Percentiles rank a stretch among this genome's conserved stretches.
Evolutionary conservation across 768 basidiomycete genomes (phyloP).

Genomic region (Leccinum aurantiacum): DNA sequence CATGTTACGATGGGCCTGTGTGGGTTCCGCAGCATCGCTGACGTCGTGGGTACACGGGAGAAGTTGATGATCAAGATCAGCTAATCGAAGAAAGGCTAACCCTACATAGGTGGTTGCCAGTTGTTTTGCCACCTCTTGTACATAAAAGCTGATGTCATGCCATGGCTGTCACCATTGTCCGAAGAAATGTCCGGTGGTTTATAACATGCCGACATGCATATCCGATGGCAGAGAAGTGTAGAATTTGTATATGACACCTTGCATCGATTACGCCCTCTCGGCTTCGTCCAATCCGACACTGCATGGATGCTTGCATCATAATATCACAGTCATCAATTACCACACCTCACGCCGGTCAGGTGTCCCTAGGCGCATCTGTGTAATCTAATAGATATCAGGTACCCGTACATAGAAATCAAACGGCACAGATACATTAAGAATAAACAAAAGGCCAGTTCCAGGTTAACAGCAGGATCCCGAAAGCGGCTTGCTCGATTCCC

Average conservation of each 20-base stretch:
- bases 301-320: not conserved
- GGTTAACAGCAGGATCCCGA: slow-evolving; percentile 23
- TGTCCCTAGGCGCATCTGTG: not conserved
- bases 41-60: slow-evolving; percentile 39
- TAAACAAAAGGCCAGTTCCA: slow-evolving; percentile 14
- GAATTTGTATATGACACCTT: not conserved
- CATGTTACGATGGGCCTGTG: slow-evolving; percentile 45
- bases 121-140: not conserved
- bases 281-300: not conserved
- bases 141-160: no score
- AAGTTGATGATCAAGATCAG: slow-evolving; percentile 33
- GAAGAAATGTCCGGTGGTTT: not conserved
- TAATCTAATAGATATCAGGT: not conserved
- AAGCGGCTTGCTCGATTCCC: slow-evolving; percentile 7
- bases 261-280: not conserved
- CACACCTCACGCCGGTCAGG: no score
- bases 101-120: not conserved
- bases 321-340: no score
- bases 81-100: not conserved
- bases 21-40: slow-evolving; percentile 37
- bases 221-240: not conserved
- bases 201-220: not conserved
- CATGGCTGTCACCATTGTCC: not conserved
- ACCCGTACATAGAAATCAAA: not conserved
- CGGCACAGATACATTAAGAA: slow-evolving; percentile 22